Evolutionary conservation across 1,139 yeast genomes (phyloP), one percentile per base, ranked within the genome.

Genomic region (Magnusiomyces suaveolens): DNA sequence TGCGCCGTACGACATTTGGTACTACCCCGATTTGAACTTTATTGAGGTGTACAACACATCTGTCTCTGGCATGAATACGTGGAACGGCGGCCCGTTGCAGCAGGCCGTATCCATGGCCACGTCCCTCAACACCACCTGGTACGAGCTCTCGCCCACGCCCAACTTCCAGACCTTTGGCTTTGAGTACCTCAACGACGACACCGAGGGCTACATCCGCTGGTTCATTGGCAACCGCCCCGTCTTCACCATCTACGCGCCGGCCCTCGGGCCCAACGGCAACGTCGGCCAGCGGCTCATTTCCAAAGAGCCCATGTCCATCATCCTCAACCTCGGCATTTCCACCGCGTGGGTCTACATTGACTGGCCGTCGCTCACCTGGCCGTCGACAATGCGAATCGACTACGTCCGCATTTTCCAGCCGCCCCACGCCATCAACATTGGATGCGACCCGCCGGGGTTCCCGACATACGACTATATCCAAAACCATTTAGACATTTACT

Each of bases 1-100:
- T 61, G 96, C 95, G 2, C 96, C 96, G 1, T 80, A 80, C 65
- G 96, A 87, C 68, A 80, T 85, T 61, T 87, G 95, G 95, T 86
- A 84, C 67, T 75, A 77, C 65, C 95, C 95, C 1, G 89, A 87
- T 68, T 85, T 86, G 65, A 80, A 83, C 57, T 86, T 77, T 61
- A 68, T 87, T 53, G 84, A 81, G 63, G 71, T 87, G 55, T 72
- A 82, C 68, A 86, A 87, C 69, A 61, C 62, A 36, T 69, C 83
- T 0, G 73, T 81, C 38, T 83, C 95, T 1, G 70, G 79, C 21
- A 82, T 87, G 84, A 87, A 87, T 67, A 73, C 83, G 0, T 87
- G 84, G 72, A 74, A 84, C 46, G 96, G 96, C 59, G 94, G 95
- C 47, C 90, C 92, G 0, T 79, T 78, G 71, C 95, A 87, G 70